Evolutionary conservation across 2,329 filamentous ascomycete species (phyloP).

Genomic region (Talaromyces sp.): DNA sequence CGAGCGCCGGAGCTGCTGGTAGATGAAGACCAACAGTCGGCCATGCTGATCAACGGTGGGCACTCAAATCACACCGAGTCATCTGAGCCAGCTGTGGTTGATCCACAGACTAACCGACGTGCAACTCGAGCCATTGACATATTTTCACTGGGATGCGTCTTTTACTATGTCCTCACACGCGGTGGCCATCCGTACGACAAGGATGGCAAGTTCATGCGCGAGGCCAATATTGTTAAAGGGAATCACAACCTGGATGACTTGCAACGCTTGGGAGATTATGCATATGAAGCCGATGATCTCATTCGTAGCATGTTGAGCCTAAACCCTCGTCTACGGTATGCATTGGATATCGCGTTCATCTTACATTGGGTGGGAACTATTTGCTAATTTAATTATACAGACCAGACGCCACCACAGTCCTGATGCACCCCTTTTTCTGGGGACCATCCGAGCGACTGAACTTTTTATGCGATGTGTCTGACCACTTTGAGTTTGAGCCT

Average conservation of each 20-base stretch:
- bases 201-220: constrained; percentile 88
- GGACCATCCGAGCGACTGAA: constrained; percentile 76
- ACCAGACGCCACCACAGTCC: constrained; percentile 70
- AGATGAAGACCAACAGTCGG: constrained; percentile 60
- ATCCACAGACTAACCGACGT: constrained; percentile 60
- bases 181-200: constrained; percentile 91
- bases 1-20: constrained; percentile 89
- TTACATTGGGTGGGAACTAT: not conserved
- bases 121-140: constrained; percentile 96
- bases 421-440: constrained; percentile 98
- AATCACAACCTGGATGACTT: constrained; percentile 67
- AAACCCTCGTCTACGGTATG: constrained; percentile 55
- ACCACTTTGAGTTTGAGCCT: constrained; percentile 90
- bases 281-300: constrained; percentile 80
- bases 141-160: constrained; percentile 94
- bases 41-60: constrained; percentile 16
- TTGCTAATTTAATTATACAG: constrained; percentile 18
- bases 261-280: constrained; percentile 72
- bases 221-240: constrained; percentile 94
- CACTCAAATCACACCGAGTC: constrained; percentile 38
- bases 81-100: constrained; percentile 48
- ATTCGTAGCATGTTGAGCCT: constrained; percentile 73
- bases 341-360: not conserved
- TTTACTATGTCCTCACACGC: constrained; percentile 95
- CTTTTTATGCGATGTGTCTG: constrained; percentile 94